These are phyloP conservation scores for Canavalia ensiformis DNA, from an alignment of 306 rosid genomes.

Conservation along the genomic window DNA sequence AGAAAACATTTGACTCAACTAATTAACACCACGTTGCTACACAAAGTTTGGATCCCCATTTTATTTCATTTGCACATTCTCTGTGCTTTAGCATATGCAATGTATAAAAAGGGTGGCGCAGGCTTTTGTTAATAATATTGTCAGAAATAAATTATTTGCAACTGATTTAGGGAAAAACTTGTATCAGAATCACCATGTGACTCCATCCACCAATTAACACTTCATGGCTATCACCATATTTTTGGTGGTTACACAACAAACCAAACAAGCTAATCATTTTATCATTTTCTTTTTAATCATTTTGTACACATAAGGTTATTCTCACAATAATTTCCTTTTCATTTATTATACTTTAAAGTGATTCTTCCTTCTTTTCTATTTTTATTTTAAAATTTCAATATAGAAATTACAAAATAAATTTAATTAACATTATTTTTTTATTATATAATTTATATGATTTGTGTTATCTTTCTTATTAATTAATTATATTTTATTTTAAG, in stretches of 20 bases:
- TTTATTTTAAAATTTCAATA: not conserved
- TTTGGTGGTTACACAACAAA: constrained; percentile 49
- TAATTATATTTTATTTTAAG: no score
- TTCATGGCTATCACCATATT: constrained; percentile 45
- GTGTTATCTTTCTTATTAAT: no score
- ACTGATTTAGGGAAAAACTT: constrained; percentile 46
- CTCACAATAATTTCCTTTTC: constrained; percentile 45
- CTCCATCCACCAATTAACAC: constrained; percentile 44
- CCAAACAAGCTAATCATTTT: constrained; percentile 62
- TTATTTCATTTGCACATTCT: constrained; percentile 44
- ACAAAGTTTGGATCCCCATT: constrained; percentile 24
- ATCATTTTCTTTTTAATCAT: constrained; percentile 32
- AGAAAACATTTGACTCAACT: constrained; percentile 44
- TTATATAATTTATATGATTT: no score
- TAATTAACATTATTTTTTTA: no score
- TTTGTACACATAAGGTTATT: constrained; percentile 29
- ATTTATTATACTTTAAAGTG: not conserved
- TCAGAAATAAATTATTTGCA: constrained; percentile 29
- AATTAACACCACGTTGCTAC: constrained; percentile 25
- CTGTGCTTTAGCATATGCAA: constrained; percentile 46
- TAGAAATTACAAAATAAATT: no score
- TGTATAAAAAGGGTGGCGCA: constrained; percentile 4
- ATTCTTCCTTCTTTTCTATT: not conserved
- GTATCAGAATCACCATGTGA: constrained; percentile 66
- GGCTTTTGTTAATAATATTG: constrained; percentile 4